These are phyloP conservation scores for Eutrema heterophyllum DNA, from an alignment of 345 rosid species.

Conservation along the genomic window DNA sequence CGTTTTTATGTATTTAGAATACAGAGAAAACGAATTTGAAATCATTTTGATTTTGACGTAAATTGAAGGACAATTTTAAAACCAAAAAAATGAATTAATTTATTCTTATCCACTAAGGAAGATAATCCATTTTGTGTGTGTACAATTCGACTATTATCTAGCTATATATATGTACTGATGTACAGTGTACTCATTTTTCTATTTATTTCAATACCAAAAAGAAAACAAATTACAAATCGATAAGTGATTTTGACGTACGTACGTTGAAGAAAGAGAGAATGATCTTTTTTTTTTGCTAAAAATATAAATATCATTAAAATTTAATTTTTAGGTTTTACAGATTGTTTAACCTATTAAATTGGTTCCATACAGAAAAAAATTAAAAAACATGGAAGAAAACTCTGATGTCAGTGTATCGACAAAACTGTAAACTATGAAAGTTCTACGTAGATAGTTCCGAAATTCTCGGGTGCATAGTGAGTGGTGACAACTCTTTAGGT, in stretches of 20 bases:
- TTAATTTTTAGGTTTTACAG: too few relatives aligned
- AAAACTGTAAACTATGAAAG: background rate
- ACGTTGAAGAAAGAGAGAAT: background rate
- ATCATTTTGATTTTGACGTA: background rate
- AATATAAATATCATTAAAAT: too few relatives aligned
- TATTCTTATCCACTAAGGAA: slow-evolving; percentile 1
- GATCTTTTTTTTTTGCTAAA: background rate
- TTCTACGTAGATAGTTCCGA: slow-evolving; percentile 15
- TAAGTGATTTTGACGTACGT: background rate
- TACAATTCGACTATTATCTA: background rate
- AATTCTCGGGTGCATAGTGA: background rate
- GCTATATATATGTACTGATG: background rate
- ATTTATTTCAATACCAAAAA: background rate
- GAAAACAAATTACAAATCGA: background rate
- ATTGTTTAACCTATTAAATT: too few relatives aligned
- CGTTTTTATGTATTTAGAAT: background rate
- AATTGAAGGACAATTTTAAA: background rate
- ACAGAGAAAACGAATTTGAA: background rate
- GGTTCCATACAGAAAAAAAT: too few relatives aligned
- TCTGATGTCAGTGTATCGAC: too few relatives aligned
- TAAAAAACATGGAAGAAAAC: too few relatives aligned
- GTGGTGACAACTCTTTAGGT: background rate
- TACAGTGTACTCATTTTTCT: background rate
- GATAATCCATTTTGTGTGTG: background rate
- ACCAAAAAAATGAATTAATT: background rate